Evolutionary conservation across 2,329 filamentous ascomycete genomes (phyloP).

Genomic region (Venturia aucupariae): DNA sequence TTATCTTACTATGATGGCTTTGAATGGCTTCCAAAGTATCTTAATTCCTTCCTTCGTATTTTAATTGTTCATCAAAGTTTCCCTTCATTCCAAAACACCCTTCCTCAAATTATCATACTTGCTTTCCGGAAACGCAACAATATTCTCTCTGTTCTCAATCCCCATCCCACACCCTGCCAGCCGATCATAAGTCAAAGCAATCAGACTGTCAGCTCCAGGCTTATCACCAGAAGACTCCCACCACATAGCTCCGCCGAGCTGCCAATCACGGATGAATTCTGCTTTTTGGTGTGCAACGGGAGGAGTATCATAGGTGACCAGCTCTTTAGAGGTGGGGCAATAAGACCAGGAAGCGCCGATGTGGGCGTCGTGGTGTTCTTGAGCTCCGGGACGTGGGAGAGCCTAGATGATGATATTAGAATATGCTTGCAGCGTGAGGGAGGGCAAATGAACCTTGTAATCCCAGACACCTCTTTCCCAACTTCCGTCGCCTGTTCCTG

Average conservation of each 20-base stretch:
- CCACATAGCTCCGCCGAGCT: conserved; percentile 91
- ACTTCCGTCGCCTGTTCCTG: conserved; percentile 65
- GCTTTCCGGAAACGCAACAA: conserved; percentile 42
- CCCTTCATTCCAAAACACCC: too few relatives aligned
- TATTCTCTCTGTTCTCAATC: conserved; percentile 41
- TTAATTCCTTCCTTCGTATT: too few relatives aligned
- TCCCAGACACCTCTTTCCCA: conserved; percentile 86
- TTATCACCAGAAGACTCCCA: conserved; percentile 83
- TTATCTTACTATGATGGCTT: too few relatives aligned
- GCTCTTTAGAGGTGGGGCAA: conserved; percentile 48
- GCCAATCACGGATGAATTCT: conserved; percentile 55
- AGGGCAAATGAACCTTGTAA: conserved; percentile 51
- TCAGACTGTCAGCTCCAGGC: conserved; percentile 54
- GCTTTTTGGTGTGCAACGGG: conserved; percentile 60
- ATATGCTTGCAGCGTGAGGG: not conserved
- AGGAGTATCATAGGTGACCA: conserved; percentile 71
- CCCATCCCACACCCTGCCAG: conserved; percentile 20
- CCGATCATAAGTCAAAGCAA: conserved; percentile 30
- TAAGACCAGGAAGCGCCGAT: conserved; percentile 72
- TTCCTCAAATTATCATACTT: conserved; percentile 44
- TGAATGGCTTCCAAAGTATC: too few relatives aligned
- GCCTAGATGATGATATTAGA: conserved; percentile 28
- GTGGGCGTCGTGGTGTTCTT: conserved; percentile 54
- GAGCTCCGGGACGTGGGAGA: conserved; percentile 59
- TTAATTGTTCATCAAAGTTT: too few relatives aligned